Evolutionary conservation across 345 rosid species (phyloP), one percentile per base, ranked within the genome.

Genomic region (Melastoma malabathricum): DNA sequence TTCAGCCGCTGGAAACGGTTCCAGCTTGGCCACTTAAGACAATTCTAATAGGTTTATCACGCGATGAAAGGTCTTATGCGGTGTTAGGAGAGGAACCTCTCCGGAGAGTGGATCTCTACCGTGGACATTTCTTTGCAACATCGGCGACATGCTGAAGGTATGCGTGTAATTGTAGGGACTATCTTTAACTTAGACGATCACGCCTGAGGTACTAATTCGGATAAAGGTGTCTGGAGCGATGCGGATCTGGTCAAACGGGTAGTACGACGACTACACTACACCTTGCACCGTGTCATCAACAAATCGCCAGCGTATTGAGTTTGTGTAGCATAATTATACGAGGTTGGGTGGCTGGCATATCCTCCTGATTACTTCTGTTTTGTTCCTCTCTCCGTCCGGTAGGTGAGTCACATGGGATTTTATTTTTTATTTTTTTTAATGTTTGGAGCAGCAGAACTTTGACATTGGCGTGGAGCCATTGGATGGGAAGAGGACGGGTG

Each of bases 91-190:
- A 75, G 75, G 64, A 90, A 90, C 68, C 52, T 54, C 44, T 50
- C 81, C 0, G 96, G 94, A 2, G 85, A 86, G 44, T 90, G 98
- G 96, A 80, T 90, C 62, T 71, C 83, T 8, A 96, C 96, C 39
- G 72, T 80, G 92, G 59, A 62, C 94, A 15, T 83, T 86, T 64
- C 83, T 86, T 12, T 90, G 96, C 75, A 86, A 82, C 83, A 86
- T 90, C 2, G 89, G 98, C 1, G 92, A 90, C 73, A 90, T 90
- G 96, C 65, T 86, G 53, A 86, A 86, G 98, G 92, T 86, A 66
- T 29, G 20, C 8, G 3, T 4, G 43, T 16, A 15, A n/a, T 9
- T 39, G 23, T 57, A 6, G 14, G 12, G 47, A 3, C n/a, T 22
- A 22, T n/a, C 25, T 22, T 47, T 47, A 39, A 13, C 15, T 47